Evolutionary conservation across 2,329 filamentous ascomycete species (phyloP).

Genomic region (Trichoderma breve): DNA sequence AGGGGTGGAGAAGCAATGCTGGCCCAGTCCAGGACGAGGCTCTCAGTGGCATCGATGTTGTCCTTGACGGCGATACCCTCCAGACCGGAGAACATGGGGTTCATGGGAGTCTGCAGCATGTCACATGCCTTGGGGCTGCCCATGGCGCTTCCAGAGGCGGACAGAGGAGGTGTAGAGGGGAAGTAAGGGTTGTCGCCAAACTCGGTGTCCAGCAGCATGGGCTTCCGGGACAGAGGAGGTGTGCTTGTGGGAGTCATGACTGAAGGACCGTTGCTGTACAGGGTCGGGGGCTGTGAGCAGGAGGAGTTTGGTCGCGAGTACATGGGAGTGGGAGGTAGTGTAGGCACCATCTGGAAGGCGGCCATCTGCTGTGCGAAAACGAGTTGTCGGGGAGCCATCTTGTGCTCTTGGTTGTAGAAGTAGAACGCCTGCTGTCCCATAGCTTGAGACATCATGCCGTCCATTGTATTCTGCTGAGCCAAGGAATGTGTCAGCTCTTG

Average conservation of each 20-base stretch:
- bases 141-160: conserved; percentile 77
- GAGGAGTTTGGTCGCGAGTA: conserved; percentile 66
- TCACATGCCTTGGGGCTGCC: conserved; percentile 82
- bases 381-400: conserved; percentile 68
- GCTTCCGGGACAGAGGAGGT: conserved; percentile 71
- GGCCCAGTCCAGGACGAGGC: conserved; percentile 74
- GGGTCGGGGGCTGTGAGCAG: conserved; percentile 59
- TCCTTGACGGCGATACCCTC: conserved; percentile 67
- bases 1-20: conserved; percentile 77
- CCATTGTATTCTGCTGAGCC: conserved; percentile 53
- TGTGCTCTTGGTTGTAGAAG: conserved; percentile 80
- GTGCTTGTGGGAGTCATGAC: conserved; percentile 68
- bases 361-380: conserved; percentile 59
- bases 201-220: conserved; percentile 78
- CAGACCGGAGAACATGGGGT: conserved; percentile 72
- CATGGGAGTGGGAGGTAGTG: conserved; percentile 61
- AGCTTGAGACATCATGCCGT: conserved; percentile 57
- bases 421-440: conserved; percentile 77
- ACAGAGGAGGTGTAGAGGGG: conserved; percentile 84
- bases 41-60: conserved; percentile 69
- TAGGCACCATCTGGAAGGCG: conserved; percentile 46
- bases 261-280: conserved; percentile 57
- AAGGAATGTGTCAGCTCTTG: conserved; percentile 7
- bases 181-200: conserved; percentile 69
- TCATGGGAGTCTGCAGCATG: conserved; percentile 77